Percentiles rank a stretch among this genome's conserved stretches.
These are phyloP conservation scores for Lactarius akahatsu DNA, from an alignment of 768 basidiomycete species.

Conservation along the genomic window DNA sequence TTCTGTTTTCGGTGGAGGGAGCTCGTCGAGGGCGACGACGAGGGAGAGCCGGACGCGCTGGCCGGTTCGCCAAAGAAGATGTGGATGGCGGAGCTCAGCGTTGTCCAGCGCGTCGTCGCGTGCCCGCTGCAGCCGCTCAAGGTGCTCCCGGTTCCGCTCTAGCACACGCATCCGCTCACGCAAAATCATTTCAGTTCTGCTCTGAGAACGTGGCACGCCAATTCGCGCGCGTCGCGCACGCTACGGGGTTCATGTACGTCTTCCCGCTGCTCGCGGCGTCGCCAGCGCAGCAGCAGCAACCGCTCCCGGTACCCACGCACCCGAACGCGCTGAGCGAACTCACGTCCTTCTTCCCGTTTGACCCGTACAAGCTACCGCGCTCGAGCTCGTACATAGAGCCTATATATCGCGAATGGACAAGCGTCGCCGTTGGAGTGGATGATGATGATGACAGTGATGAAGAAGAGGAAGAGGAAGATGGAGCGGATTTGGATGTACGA, in stretches of 20 bases:
- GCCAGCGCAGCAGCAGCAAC: slow-evolving; percentile 28
- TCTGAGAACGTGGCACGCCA: slow-evolving; percentile 87
- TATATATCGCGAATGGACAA: slow-evolving; percentile 88
- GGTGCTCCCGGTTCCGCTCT: slow-evolving; percentile 42
- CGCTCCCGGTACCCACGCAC: neutral
- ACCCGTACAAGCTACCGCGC: slow-evolving; percentile 88
- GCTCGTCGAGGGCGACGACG: slow-evolving; percentile 58
- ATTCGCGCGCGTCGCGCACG: slow-evolving; percentile 90
- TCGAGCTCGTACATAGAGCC: slow-evolving; percentile 74
- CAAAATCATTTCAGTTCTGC: slow-evolving; percentile 60
- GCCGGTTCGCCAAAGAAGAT: slow-evolving; percentile 45
- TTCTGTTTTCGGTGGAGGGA: slow-evolving; percentile 99
- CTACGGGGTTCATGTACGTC: slow-evolving; percentile 90
- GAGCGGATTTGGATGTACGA: neutral
- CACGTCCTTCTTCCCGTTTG: slow-evolving; percentile 97
- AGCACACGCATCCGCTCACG: neutral
- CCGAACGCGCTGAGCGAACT: slow-evolving; percentile 54
- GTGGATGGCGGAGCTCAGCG: slow-evolving; percentile 82
- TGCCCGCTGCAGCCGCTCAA: slow-evolving; percentile 89
- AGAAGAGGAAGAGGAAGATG: slow-evolving; percentile 39
- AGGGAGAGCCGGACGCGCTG: slow-evolving; percentile 38
- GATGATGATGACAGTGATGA: slow-evolving; percentile 62
- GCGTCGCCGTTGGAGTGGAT: slow-evolving; percentile 68
- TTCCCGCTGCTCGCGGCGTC: slow-evolving; percentile 84
- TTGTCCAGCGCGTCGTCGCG: slow-evolving; percentile 76